Evolutionary conservation across 495 filamentous ascomycete species (phyloP), one percentile per base, ranked within the genome.

Genomic region (Physcia stellaris): DNA sequence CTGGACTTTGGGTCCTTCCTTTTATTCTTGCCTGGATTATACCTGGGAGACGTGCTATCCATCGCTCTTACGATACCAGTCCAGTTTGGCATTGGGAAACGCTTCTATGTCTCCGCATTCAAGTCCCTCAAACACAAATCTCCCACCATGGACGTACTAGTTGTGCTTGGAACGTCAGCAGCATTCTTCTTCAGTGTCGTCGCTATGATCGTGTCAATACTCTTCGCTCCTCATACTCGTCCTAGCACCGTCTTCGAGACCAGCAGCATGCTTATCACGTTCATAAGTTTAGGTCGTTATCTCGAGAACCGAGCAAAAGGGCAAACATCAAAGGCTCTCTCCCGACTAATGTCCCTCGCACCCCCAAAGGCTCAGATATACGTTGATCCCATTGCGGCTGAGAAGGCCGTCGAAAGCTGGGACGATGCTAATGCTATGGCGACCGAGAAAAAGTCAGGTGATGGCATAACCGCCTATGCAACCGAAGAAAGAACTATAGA

Each of bases 331-430:
- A 90, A 85, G 51, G 90, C 90, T 2, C 71, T 99, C 5, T 94
- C 85, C n/a, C 68, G 80, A 18, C 71, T 99, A 4, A 99, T 99
- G 90, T 92, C 81, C 10, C 66, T 99, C 24, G 80, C 92, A 11
- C 90, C 90, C 3, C 93, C 86, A 0, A 95, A 93, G 85, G 86
- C 90, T 2, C 94, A 86, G 2, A 94, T 99, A 30, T 99, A 95
- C 50, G 79, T 82, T n/a, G 88, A 99, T 56, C 83, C 90, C 3
- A 93, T 94, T 47, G 87, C 86, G 9, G 86, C 85, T 2, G 82
- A 86, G 45, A 96, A 94, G 58, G 70, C 80, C 22, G 85, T 81
- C 1, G 86, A 92, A 52, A 71, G 63, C 5, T 94, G 83, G 83
- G 67, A 77, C 30, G 43, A 18, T 47, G 50, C 36, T 48, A 36